Evolutionary conservation across 768 basidiomycete species (phyloP), one percentile per base, ranked within the genome.

Genomic region (Lentinula detonsa): DNA sequence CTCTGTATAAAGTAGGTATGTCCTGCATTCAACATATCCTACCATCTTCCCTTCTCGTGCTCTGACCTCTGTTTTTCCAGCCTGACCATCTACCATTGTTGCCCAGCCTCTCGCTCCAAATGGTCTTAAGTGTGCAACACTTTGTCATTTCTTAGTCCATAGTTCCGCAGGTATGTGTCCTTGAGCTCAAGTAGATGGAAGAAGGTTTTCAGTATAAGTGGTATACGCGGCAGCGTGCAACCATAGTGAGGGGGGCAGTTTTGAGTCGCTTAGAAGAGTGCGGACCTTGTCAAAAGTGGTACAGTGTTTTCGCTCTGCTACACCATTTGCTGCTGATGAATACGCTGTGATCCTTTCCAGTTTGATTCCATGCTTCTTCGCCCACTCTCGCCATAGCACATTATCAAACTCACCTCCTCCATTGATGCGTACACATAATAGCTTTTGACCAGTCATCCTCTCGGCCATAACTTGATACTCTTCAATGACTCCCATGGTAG

Each of bases 341-440:
- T 71, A 51, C 4, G 69, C 70, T 7, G 63, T 61, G 21, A 66
- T 69, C 2, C 54, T 50, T 58, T 70, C 60, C 10, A 62, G 61
- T 0, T 28, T 48, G n/a, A 70, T 72, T 1, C 72, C 72, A 18
- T 64, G 54, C 9, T 56, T 7, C 2, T 35, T 13, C 61, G 59
- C 18, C 60, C 61, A 16, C 10, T 34, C 4, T 60, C 42, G 13
- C 67, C 67, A 59, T 10, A 18, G 48, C 7, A 1, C 28, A 9
- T n/a, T 54, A n/a, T 33, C 34, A 34, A 63, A 73, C 60, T 73
- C 70, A 5, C 66, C 65, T 4, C 71, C 73, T n/a, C 23, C 23
- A 23, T 23, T 2, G 3, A 23, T 23, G 23, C 2, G 23, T 23
- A 23, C 23, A 23, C 23, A 48, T 4, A 61, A 37, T 0, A 68